Evolutionary conservation across 371 early-diverging fungal genomes (phyloP), one percentile per base, ranked within the genome.

Genomic region (Syncephalastrum contaminatum): DNA sequence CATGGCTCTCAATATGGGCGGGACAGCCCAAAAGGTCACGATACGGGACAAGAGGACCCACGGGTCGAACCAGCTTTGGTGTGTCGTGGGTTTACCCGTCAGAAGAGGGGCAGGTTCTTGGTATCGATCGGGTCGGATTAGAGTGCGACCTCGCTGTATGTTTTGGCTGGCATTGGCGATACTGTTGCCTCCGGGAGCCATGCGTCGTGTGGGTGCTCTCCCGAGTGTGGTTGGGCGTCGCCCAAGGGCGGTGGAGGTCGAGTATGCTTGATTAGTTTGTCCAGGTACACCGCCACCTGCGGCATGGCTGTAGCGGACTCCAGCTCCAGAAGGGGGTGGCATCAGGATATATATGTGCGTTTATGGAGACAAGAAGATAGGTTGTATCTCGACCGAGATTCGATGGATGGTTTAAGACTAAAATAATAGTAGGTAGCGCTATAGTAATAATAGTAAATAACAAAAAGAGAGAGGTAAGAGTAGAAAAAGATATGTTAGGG

Each of bases 41-140:
- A 90, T 75, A 24, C 86, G 75, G 21, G 91, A 88, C 58, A 89
- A 88, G 12, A 88, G 53, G 4, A 87, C 87, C 93, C 93, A 93
- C 43, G 80, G 79, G 57, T 82, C 83, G 63, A 75, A 80, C 27
- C 52, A 42, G 42, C 80, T 77, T 7, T 63, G 65, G 27, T 67
- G 75, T 14, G 83, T 59, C 8, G 84, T 79, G 52, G 83, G 73
- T 43, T 81, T 75, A 24, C 82, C 84, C 14, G 82, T 82, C 60
- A 90, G 75, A 69, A 92, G 81, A 0, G 88, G 91, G 51, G 80
- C 75, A 25, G 84, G 86, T 25, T 82, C 81, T 62, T 86, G 86
- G 53, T 78, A 80, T 43, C 91, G 78, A 54, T 91, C 92, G 13
- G 87, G 86, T 19, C 90, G 84, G 55, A 83, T 85, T 46, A 92